Evolutionary conservation across 2,329 filamentous ascomycete genomes (phyloP).

Genomic region (Nothomitra cinnamomea): DNA sequence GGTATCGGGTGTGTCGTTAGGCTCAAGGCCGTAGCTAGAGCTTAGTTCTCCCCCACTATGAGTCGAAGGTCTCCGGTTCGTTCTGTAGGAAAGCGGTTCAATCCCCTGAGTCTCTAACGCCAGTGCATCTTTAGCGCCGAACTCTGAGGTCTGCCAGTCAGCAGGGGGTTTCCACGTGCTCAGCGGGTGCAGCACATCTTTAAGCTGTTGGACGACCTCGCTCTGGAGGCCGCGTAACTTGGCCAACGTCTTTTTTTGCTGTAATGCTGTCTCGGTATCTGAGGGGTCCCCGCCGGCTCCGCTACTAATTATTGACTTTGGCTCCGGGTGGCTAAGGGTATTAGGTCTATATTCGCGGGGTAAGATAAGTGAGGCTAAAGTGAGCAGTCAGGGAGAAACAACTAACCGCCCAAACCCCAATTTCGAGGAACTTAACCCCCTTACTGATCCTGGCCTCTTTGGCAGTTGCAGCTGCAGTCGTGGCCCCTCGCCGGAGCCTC

Average conservation of each 20-base stretch:
- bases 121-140: background rate
- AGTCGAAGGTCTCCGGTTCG: background rate
- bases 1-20: background rate
- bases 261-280: background rate
- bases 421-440: background rate
- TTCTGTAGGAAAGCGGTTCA: too few species aligned
- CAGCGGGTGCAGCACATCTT: background rate
- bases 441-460: background rate
- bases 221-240: background rate
- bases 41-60: background rate
- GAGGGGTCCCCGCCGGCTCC: background rate
- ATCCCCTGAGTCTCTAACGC: background rate
- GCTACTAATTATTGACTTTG: background rate
- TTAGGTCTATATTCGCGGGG: background rate
- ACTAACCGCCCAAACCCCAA: background rate
- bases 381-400: background rate
- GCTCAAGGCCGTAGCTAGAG: background rate
- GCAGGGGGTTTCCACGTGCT: background rate
- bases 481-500: background rate
- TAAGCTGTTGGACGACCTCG: background rate
- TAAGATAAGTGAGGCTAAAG: background rate
- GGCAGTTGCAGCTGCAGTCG: background rate
- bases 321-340: background rate
- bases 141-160: background rate
- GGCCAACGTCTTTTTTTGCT: background rate